Percentiles rank a stretch among this genome's conserved stretches.
Evolutionary conservation across 129 eudicot species (phyloP).

Genomic region (Flaveria robusta): DNA sequence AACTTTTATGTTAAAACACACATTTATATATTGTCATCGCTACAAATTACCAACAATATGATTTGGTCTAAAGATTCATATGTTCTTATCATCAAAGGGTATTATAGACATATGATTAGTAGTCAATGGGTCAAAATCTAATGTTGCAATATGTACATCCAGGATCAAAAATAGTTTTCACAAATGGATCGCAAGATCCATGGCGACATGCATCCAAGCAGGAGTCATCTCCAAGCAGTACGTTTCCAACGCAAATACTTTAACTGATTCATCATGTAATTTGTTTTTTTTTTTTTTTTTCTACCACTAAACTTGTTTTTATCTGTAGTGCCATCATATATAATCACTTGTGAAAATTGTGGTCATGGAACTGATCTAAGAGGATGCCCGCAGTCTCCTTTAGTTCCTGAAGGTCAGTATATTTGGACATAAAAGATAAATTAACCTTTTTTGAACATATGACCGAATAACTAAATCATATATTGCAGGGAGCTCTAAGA

Average conservation of each 20-base stretch:
- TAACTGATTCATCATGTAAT: not conserved
- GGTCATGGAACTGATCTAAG: constrained; percentile 97
- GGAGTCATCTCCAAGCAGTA: constrained; percentile 74
- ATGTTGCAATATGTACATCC: constrained; percentile 37
- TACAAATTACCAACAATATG: not conserved
- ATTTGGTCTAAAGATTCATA: not conserved
- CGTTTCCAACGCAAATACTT: constrained; percentile 32
- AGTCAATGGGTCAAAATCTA: not conserved
- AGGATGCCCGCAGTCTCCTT: constrained; percentile 97
- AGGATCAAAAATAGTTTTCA: constrained; percentile 90
- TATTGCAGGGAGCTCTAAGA: constrained; percentile 60
- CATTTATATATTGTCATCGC: constrained; percentile 1
- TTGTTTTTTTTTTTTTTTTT: constrained; percentile 16
- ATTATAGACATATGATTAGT: constrained; percentile 22
- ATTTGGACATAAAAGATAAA: not conserved
- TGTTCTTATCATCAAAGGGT: constrained; percentile 4
- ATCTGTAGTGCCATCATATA: constrained; percentile 80
- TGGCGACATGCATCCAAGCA: constrained; percentile 99
- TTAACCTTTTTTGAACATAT: not conserved
- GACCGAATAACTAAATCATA: constrained; percentile 19
- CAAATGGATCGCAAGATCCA: constrained; percentile 99
- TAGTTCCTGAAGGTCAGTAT: constrained; percentile 75
- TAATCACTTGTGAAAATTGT: constrained; percentile 78
- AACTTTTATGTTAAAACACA: not conserved
- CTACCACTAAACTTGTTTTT: constrained; percentile 24